A percentile compares a stretch with the other conserved stretches of the same genome.
phyloP scores from a whole-genome alignment of 441 rosid species.

The Mallotus japonicus region DNA sequence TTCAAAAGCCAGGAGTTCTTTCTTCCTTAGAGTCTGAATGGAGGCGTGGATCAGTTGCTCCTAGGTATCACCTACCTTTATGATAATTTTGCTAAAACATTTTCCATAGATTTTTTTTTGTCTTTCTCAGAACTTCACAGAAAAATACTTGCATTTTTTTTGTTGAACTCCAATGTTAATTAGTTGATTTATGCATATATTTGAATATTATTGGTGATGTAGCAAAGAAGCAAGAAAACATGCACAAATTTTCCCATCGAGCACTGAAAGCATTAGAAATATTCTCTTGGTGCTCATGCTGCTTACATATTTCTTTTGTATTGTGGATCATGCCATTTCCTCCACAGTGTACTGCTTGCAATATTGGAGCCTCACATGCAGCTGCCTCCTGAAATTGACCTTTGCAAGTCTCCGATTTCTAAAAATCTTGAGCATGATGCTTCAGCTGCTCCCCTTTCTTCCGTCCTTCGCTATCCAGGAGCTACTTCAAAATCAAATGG shows the following conservation, averaged over 20 bases:
- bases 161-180: too few species aligned
- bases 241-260: not conserved
- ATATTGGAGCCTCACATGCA: conserved; percentile 76
- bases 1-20: conserved; percentile 71
- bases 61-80: conserved; percentile 50
- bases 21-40: conserved; percentile 82
- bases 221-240: conserved; percentile 1
- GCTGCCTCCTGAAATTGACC: conserved; percentile 78
- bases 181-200: not conserved
- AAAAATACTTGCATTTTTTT: not conserved
- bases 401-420: conserved; percentile 51
- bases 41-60: conserved; percentile 79
- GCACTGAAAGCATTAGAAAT: conserved; percentile 8
- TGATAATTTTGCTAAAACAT: conserved; percentile 15
- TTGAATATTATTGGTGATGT: conserved; percentile 1
- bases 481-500: conserved; percentile 35
- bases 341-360: conserved; percentile 78
- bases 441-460: conserved; percentile 26
- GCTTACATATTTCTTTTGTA: conserved; percentile 4
- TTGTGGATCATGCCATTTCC: conserved; percentile 26
- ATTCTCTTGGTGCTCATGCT: conserved; percentile 6
- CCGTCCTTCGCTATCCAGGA: conserved; percentile 31
- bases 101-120: conserved; percentile 13
- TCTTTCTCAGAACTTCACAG: not conserved
- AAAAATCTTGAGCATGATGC: conserved; percentile 43